phyloP scores from a whole-genome alignment of 805 yeast species.

The Teunomyces lycoperdinae region DNA sequence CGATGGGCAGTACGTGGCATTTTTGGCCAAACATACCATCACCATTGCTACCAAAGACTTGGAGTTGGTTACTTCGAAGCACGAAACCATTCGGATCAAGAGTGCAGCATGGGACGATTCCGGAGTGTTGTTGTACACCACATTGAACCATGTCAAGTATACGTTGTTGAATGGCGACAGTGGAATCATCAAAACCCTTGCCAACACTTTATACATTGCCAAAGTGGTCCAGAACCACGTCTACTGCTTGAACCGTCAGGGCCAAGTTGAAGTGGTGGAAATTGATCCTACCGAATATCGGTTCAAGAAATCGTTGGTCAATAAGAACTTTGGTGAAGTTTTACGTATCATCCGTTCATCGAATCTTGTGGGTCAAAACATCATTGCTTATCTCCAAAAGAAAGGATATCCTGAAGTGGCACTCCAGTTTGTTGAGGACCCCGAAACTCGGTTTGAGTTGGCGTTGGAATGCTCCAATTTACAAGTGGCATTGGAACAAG shows the following conservation, averaged over 20 bases:
- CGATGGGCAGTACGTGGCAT: conserved; percentile 84
- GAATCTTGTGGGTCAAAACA: conserved; percentile 94
- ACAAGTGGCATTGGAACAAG: conserved; percentile 84
- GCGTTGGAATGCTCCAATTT: conserved; percentile 93
- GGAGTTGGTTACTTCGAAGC: conserved; percentile 78
- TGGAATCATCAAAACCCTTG: conserved; percentile 92
- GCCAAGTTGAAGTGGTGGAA: conserved; percentile 70
- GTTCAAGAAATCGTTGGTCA: conserved; percentile 89
- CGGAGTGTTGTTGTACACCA: conserved; percentile 87
- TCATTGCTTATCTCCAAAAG: conserved; percentile 90
- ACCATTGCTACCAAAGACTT: conserved; percentile 80
- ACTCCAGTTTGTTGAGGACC: conserved; percentile 91
- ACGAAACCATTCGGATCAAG: conserved; percentile 94
- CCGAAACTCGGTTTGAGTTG: conserved; percentile 92
- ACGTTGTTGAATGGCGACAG: conserved; percentile 89
- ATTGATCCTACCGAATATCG: conserved; percentile 97
- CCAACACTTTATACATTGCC: conserved; percentile 79
- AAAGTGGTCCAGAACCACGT: conserved; percentile 68
- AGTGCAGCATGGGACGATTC: conserved; percentile 97
- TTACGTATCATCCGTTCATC: conserved; percentile 83
- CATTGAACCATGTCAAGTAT: conserved; percentile 93
- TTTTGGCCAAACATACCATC: conserved; percentile 88
- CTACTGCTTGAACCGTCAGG: conserved; percentile 80
- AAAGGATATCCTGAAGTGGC: conserved; percentile 98
- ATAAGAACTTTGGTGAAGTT: conserved; percentile 88